Base-by-base conservation (phyloP, 2,329 filamentous ascomycete species). In the Microsporum canis region DNA sequence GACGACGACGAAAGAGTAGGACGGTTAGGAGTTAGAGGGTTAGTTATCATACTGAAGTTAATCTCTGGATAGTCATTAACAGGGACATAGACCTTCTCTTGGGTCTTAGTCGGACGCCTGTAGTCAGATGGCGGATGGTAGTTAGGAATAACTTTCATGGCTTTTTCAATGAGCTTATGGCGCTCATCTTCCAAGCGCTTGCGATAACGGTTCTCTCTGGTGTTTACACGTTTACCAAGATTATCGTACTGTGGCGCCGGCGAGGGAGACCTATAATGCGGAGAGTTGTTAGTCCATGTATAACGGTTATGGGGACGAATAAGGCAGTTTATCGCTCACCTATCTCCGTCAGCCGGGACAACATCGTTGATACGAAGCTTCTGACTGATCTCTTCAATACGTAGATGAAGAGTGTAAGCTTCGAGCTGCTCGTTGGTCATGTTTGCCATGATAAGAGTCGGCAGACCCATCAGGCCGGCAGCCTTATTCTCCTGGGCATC, bases 11-110 rank as follows among this genome's bases (percentile, higher is more conserved):
- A 70, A 74, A 78, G 75, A 68, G 70, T 67, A 71, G 70, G 69
- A 72, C 71, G 72, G 77, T 88, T 87, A 88, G 85, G 83, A 82
- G 85, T 88, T 87, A 86, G 85, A 91, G 90, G 91, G 90, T 96
- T 96, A 96, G 91, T 87, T 91, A 94, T 92, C 92, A 92, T 96
- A 99, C 94, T 99, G 90, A 99, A 99, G 88, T 99, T 99, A 87
- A 99, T 97, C 79, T 99, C 94, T 83, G 94, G 94, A 77, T 99
- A 99, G 79, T 99, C 94, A 85, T 99, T 99, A 81, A 99, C 94
- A 76, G 94, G 94, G 77, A 99, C 94, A 76, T 99, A 99, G 88
- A 99, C 95, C 83, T 99, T 99, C 83, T 99, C 94, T 79, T 99
- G 94, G 74, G 94, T 99, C 88, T 99, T 99, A 76, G 92, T 97